Conservation (phyloP, 2,329 filamentous ascomycete genomes). For the Pseudogymnoascus sp. region DNA sequence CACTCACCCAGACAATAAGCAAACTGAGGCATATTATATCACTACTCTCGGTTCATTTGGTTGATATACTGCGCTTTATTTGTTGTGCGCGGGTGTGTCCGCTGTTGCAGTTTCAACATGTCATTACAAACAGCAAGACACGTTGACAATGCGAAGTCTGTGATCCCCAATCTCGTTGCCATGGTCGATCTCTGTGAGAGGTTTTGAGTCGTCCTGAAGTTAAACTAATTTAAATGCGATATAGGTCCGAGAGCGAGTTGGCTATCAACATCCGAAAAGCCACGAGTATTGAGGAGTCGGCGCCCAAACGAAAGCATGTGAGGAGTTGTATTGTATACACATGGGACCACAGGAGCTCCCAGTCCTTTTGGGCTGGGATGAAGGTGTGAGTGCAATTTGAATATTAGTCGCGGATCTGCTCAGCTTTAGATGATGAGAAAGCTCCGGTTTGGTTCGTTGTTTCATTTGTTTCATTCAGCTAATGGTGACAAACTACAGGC, state of each 20-base stretch:
- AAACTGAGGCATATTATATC: background rate
- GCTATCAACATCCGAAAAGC: constrained; percentile 63
- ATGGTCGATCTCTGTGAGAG: background rate
- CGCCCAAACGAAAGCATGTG: constrained; percentile 81
- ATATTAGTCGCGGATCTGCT: background rate
- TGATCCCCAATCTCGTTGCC: background rate
- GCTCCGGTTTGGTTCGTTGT: background rate
- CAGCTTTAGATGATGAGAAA: background rate
- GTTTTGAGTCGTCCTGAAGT: background rate
- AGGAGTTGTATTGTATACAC: constrained; percentile 97
- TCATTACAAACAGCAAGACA: constrained; percentile 10
- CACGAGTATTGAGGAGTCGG: constrained; percentile 58
- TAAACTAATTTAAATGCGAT: background rate
- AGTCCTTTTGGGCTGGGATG: constrained; percentile 94
- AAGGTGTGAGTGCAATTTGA: constrained; percentile 65
- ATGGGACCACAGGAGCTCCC: constrained; percentile 95
- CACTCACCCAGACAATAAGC: background rate
- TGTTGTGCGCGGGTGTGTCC: background rate
- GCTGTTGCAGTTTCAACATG: constrained; percentile 7
- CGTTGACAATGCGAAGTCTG: constrained; percentile 11
- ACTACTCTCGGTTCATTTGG: background rate
- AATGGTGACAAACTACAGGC: constrained; percentile 42
- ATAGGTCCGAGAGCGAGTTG: constrained; percentile 59
- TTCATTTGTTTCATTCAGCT: constrained; percentile 11
- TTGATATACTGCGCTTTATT: background rate